A percentile compares a stretch with the other conserved stretches of the same genome.
Conservation (phyloP, 2,329 filamentous ascomycete genomes). For the Sarocladium brachiariae region DNA sequence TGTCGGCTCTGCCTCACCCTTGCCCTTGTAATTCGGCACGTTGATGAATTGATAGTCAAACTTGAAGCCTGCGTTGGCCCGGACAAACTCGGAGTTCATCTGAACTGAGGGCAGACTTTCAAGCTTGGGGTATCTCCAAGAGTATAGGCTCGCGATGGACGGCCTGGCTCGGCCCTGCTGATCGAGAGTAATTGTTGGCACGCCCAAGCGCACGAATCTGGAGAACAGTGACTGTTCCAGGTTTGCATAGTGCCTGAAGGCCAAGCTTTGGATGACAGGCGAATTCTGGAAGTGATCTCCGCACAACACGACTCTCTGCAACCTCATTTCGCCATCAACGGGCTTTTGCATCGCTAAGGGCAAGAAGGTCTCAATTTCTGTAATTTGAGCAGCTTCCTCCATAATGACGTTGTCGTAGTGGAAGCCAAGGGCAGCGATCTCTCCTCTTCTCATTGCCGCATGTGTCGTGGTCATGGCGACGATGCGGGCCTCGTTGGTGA, state of each 20-base stretch:
- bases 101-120: constrained; percentile 73
- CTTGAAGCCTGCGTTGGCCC: constrained; percentile 84
- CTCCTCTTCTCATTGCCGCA: constrained; percentile 85
- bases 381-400: constrained; percentile 98
- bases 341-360: constrained; percentile 87
- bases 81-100: constrained; percentile 61
- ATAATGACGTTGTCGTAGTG: constrained; percentile 97
- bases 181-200: constrained; percentile 85
- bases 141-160: constrained; percentile 81
- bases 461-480: constrained; percentile 99
- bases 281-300: constrained; percentile 97
- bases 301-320: constrained; percentile 86
- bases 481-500: constrained; percentile 93
- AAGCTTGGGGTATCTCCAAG: constrained; percentile 82
- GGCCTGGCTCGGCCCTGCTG: constrained; percentile 88
- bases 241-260: constrained; percentile 91
- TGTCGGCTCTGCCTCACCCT: constrained; percentile 80
- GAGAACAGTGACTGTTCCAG: constrained; percentile 94
- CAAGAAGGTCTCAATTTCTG: constrained; percentile 94
- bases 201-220: constrained; percentile 80
- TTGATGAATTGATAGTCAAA: constrained; percentile 97
- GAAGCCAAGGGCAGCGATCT: constrained; percentile 89
- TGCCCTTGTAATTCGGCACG: constrained; percentile 85
- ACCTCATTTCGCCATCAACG: constrained; percentile 60
- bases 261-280: constrained; percentile 88